Evolutionary conservation across 257 asterid species (phyloP).

Genomic region (Solanum arcanum): DNA sequence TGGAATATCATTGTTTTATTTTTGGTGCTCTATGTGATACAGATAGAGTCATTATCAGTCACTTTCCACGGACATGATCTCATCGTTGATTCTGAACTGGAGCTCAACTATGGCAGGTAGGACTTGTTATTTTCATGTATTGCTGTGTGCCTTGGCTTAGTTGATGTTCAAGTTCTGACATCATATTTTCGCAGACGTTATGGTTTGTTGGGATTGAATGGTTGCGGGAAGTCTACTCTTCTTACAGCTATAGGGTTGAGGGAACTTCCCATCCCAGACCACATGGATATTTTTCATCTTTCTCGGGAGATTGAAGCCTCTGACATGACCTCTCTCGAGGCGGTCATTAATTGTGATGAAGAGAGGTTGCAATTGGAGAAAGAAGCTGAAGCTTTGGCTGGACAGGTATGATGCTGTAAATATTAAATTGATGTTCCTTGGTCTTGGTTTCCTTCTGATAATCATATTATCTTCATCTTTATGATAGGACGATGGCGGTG

Average conservation of each 20-base stretch:
- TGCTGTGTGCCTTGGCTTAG: not conserved
- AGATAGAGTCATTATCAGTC: conserved; percentile 72
- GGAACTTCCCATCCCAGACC: conserved; percentile 13
- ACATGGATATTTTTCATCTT: conserved; percentile 17
- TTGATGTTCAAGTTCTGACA: not conserved
- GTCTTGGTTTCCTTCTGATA: not conserved
- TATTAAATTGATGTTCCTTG: not conserved
- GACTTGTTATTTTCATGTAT: not conserved
- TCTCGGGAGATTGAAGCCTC: conserved; percentile 15
- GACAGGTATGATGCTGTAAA: conserved; percentile 32
- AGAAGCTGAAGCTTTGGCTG: conserved; percentile 11
- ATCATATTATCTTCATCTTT: not conserved
- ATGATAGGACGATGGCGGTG: conserved; percentile 88
- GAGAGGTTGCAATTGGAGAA: conserved; percentile 12
- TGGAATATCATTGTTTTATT: not conserved
- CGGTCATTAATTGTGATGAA: conserved; percentile 9
- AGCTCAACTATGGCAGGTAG: conserved; percentile 71
- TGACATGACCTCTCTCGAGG: conserved; percentile 14
- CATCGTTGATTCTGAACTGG: conserved; percentile 61
- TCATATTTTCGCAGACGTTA: conserved; percentile 4
- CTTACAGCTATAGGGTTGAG: conserved; percentile 6
- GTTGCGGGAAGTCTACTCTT: conserved; percentile 15
- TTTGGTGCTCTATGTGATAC: not conserved
- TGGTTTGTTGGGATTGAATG: conserved; percentile 19
- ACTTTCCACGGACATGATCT: conserved; percentile 79